phyloP scores from a whole-genome alignment of 371 early-diverging fungal genomes.

The Zopfochytrium polystomum region DNA sequence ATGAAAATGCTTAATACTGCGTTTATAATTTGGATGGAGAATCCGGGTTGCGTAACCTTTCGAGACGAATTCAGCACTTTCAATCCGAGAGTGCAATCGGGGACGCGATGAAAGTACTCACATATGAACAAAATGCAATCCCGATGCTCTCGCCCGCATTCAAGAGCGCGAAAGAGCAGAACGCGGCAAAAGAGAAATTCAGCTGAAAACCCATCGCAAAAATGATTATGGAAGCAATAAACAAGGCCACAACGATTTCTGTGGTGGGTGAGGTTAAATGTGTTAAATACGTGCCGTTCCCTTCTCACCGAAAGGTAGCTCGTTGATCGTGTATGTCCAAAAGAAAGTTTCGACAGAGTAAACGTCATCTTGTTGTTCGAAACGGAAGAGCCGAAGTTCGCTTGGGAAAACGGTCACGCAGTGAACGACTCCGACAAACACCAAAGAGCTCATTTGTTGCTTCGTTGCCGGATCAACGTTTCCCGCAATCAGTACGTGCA shows the following conservation, averaged over 20 bases:
- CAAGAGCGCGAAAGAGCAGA: constrained; percentile 16
- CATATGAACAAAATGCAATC: constrained; percentile 40
- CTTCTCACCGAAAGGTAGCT: constrained; percentile 35
- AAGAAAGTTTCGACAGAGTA: constrained; percentile 37
- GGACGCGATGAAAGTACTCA: too few species aligned
- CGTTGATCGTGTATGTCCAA: constrained; percentile 31
- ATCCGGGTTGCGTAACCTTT: constrained; percentile 17
- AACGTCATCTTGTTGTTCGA: constrained; percentile 35
- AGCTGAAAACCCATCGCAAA: constrained; percentile 28
- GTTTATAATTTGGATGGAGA: constrained; percentile 36
- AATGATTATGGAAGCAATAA: constrained; percentile 24
- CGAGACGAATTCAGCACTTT: too few species aligned
- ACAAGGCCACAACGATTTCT: constrained; percentile 26
- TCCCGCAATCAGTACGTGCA: neutral
- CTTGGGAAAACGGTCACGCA: constrained; percentile 36
- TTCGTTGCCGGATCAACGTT: neutral
- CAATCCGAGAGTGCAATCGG: constrained; percentile 1
- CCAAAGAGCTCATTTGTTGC: constrained; percentile 34
- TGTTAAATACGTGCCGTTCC: too few species aligned
- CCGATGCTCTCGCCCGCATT: constrained; percentile 44
- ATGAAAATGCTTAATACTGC: constrained; percentile 29
- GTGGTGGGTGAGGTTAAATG: too few species aligned
- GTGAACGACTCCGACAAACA: constrained; percentile 42
- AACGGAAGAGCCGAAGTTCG: constrained; percentile 27
- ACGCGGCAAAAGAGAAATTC: constrained; percentile 21